A percentile compares a stretch with the other conserved stretches of the same genome.
Conservation (phyloP, 768 basidiomycete species). For the Dentipellis fragilis region DNA sequence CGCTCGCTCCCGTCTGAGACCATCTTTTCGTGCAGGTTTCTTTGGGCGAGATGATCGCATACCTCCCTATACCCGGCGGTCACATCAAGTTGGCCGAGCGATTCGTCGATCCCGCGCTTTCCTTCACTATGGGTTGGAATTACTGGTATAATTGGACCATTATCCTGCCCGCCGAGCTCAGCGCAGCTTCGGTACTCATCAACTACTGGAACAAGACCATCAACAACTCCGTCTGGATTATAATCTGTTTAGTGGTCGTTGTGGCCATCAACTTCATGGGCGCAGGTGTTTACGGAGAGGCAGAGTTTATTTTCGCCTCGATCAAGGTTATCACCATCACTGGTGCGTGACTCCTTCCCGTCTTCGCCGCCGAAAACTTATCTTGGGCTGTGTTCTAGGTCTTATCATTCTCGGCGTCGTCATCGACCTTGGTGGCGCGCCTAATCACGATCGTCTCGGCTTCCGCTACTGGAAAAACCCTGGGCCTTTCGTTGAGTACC, state of each 20-base stretch:
- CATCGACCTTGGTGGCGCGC: constrained; percentile 50
- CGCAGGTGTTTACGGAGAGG: constrained; percentile 32
- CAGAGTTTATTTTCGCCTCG: constrained; percentile 42
- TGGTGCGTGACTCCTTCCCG: constrained; percentile 10
- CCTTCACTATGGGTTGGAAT: constrained; percentile 42
- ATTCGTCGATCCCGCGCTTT: constrained; percentile 68
- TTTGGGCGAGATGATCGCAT: constrained; percentile 68
- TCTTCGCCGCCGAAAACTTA: background rate
- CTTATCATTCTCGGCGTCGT: constrained; percentile 38
- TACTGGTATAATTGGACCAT: constrained; percentile 28
- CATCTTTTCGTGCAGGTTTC: constrained; percentile 35
- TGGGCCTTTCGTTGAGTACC: constrained; percentile 43
- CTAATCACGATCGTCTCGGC: constrained; percentile 41
- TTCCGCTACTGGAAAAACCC: constrained; percentile 42
- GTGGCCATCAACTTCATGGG: constrained; percentile 18
- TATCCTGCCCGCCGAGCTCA: background rate
- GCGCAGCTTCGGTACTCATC: constrained; percentile 42
- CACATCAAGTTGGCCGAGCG: constrained; percentile 76
- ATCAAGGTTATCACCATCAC: constrained; percentile 43
- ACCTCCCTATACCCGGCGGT: constrained; percentile 67
- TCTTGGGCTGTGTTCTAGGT: constrained; percentile 8
- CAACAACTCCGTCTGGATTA: constrained; percentile 38
- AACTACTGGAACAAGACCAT: constrained; percentile 31
- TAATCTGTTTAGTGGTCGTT: constrained; percentile 40
- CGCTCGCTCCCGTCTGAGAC: background rate